These are phyloP conservation scores for Fistulifera solaris DNA, from an alignment of 108 stramenopile species.

Conservation along the genomic window DNA sequence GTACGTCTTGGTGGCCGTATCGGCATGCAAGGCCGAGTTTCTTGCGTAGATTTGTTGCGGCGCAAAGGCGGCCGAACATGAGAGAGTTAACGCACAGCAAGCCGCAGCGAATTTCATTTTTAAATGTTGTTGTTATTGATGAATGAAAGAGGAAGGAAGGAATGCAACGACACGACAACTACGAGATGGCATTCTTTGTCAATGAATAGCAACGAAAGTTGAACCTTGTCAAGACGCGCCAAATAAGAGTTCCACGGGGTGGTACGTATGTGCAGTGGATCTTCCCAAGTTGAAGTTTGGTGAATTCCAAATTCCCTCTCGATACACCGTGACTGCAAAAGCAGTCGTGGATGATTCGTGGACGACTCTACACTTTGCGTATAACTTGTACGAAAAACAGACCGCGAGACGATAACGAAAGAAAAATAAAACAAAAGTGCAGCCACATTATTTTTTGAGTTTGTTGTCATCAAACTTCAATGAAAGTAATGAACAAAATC, in stretches of 20 bases:
- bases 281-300: constrained; percentile 3
- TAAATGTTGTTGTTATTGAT: neutral
- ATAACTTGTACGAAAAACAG: no score
- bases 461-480: no score
- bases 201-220: no score
- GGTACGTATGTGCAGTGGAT: no score
- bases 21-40: constrained; percentile 8
- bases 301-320: constrained; percentile 5
- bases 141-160: neutral
- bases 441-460: no score
- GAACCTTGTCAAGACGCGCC: neutral
- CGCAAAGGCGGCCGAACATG: neutral
- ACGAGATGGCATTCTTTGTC: neutral
- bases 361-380: no score
- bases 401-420: no score
- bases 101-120: constrained; percentile 4
- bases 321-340: no score
- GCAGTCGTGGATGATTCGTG: no score
- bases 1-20: constrained; percentile 38
- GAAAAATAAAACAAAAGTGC: no score
- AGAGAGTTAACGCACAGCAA: neutral
- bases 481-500: no score
- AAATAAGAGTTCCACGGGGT: neutral
- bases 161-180: neutral
- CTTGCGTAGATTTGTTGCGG: neutral